Evolutionary conservation across 306 rosid species (phyloP), one percentile per base, ranked within the genome.

Genomic region (Vicia sativa): DNA sequence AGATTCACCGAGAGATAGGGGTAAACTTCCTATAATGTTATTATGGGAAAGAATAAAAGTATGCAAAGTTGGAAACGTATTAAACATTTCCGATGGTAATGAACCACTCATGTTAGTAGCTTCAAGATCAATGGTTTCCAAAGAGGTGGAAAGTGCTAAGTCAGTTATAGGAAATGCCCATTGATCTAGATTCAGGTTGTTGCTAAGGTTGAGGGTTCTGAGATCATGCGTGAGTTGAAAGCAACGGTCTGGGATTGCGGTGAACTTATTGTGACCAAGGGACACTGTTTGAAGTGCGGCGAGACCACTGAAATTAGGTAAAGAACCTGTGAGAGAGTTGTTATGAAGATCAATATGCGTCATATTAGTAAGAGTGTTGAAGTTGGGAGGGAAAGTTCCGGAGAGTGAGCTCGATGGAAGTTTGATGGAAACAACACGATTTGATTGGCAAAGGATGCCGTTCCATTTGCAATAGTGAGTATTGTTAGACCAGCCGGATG

Each of bases 221-320:
- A 91, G 41, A 85, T 26, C 28, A 87, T 5, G 25, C 9, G 14
- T 0, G 11, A 0, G 0, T 16, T 2, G 12, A 49, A 49, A 49
- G 11, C 12, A 16, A 16, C 1, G 2, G 2, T 7, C 0, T 3
- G 11, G 25, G 26, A 16, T 0, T 1, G 12, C 83, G 59, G 91
- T 77, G 84, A 91, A 89, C 52, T 83, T 82, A 56, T 91, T 91
- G 11, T 85, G 14, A 68, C 87, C 84, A 0, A 89, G 82, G 34
- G 11, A 68, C 2, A 89, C 25, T 3, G 55, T 49, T 55, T 75
- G 52, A 48, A 91, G 97, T 0, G 3, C 8, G 0, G 82, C 1
- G 44, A 91, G 91, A 12, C 12, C 12, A 3, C 1, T 0, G 3
- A 31, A 16, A 58, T n/a, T 5, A 4, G 43, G 64, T 1, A 58